Conservation (phyloP, 2,329 filamentous ascomycete genomes). For the Lasiodiplodia sp. region DNA sequence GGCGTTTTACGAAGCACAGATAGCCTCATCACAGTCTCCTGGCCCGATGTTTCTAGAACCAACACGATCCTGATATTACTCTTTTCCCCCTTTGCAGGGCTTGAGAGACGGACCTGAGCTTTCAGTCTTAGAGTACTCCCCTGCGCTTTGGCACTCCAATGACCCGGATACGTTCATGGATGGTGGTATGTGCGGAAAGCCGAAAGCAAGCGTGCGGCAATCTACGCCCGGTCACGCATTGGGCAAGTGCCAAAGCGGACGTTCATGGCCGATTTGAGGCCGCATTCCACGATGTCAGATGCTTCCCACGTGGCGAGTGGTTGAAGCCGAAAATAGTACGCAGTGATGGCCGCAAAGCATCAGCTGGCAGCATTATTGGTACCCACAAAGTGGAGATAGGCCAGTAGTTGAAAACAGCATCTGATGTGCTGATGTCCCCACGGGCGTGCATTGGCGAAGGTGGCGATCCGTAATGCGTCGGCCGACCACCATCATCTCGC, state of each 20-base stretch:
- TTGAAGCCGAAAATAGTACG: constrained; percentile 1
- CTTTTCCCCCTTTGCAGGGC: not conserved
- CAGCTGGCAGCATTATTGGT: constrained; percentile 10
- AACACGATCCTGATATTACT: not conserved
- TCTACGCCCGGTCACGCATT: not conserved
- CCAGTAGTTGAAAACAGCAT: not conserved
- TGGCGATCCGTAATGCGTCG: constrained; percentile 15
- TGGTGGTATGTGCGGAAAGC: not conserved
- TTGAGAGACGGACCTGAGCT: not conserved
- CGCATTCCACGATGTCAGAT: not conserved
- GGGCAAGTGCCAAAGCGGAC: not conserved
- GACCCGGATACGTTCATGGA: not conserved
- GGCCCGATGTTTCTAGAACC: not conserved
- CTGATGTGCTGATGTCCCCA: constrained; percentile 7
- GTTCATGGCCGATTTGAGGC: not conserved
- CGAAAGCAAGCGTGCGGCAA: not conserved
- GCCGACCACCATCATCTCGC: constrained; percentile 21
- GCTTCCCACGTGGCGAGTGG: not conserved
- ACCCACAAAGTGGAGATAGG: constrained; percentile 1
- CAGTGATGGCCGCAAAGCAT: not conserved
- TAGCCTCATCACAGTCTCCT: not conserved
- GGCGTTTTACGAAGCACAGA: not conserved
- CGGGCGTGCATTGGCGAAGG: constrained; percentile 5
- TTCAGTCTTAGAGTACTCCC: not conserved
- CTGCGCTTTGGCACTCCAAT: not conserved